phyloP scores from a whole-genome alignment of 164 flowering plant genomes.

The Echeveria elegans region DNA sequence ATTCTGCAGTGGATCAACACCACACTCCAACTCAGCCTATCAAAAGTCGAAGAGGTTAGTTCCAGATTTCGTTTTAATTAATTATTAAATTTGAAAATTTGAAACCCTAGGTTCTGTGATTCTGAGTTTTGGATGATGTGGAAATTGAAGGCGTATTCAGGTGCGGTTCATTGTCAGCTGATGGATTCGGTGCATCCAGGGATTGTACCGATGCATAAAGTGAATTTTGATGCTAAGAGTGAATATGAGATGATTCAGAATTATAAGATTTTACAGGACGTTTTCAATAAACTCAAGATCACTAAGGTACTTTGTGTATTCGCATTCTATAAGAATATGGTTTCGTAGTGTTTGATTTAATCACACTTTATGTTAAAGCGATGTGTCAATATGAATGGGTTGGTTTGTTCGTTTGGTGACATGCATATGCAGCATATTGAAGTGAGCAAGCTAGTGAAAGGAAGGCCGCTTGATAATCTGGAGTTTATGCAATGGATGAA shows the following conservation, averaged over 20 bases:
- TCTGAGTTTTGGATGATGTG: background rate
- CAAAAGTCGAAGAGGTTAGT: constrained; percentile 65
- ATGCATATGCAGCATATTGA: constrained; percentile 58
- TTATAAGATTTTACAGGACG: constrained; percentile 95
- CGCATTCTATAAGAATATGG: too few species aligned
- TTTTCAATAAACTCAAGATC: constrained; percentile 91
- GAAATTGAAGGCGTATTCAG: constrained; percentile 59
- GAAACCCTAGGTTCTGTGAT: background rate
- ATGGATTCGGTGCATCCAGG: constrained; percentile 94
- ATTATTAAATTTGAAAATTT: background rate
- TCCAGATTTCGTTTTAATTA: background rate
- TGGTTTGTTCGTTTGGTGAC: background rate
- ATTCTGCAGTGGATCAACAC: constrained; percentile 3
- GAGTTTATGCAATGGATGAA: constrained; percentile 99
- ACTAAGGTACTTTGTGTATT: constrained; percentile 46
- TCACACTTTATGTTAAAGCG: background rate
- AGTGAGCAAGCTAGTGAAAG: constrained; percentile 84
- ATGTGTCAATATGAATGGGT: too few species aligned
- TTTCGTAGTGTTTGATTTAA: too few species aligned
- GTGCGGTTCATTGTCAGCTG: constrained; percentile 93
- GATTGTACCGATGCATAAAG: constrained; percentile 96
- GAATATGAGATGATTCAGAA: constrained; percentile 99
- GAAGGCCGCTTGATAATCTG: constrained; percentile 93
- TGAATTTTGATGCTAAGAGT: constrained; percentile 86
- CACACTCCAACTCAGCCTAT: background rate